Conservation (phyloP, 2,329 filamentous ascomycete genomes). For the Ascochyta fabae region DNA sequence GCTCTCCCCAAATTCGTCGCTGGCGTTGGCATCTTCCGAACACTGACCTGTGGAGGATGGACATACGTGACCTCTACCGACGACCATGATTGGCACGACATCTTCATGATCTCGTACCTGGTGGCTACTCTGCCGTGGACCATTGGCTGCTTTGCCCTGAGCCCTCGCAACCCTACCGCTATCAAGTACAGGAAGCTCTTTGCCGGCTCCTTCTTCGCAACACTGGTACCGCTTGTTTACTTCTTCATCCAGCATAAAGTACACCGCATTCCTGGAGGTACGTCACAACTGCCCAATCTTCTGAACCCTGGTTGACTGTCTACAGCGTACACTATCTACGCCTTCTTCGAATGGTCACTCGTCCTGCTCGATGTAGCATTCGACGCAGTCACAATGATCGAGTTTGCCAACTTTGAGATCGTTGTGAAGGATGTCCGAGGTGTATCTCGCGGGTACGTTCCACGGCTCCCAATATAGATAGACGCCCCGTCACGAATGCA, state of each 20-base stretch:
- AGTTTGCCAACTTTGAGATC: conserved; percentile 89
- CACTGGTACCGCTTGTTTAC: conserved; percentile 87
- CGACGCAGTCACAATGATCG: conserved; percentile 90
- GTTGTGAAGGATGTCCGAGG: conserved; percentile 88
- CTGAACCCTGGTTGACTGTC: neutral
- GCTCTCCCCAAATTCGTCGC: conserved; percentile 82
- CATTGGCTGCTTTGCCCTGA: conserved; percentile 83
- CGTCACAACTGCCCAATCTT: conserved; percentile 36
- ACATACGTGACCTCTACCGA: conserved; percentile 98
- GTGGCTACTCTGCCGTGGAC: conserved; percentile 96
- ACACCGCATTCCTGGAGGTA: conserved; percentile 90
- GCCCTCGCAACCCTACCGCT: conserved; percentile 80
- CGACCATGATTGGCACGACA: conserved; percentile 98
- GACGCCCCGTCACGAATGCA: conserved; percentile 48
- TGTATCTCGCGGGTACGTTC: conserved; percentile 96
- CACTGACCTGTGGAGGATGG: conserved; percentile 95
- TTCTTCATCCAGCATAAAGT: conserved; percentile 99
- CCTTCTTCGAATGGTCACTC: conserved; percentile 97
- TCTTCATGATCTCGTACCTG: conserved; percentile 98
- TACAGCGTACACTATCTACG: conserved; percentile 94
- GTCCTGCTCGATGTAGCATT: conserved; percentile 96
- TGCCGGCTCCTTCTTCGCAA: conserved; percentile 85
- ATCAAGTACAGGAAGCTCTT: conserved; percentile 89
- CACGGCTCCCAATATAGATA: conserved; percentile 89
- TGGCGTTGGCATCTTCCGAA: conserved; percentile 81